Conservation (phyloP, 495 filamentous ascomycete species). For the Penicillium silybi region DNA sequence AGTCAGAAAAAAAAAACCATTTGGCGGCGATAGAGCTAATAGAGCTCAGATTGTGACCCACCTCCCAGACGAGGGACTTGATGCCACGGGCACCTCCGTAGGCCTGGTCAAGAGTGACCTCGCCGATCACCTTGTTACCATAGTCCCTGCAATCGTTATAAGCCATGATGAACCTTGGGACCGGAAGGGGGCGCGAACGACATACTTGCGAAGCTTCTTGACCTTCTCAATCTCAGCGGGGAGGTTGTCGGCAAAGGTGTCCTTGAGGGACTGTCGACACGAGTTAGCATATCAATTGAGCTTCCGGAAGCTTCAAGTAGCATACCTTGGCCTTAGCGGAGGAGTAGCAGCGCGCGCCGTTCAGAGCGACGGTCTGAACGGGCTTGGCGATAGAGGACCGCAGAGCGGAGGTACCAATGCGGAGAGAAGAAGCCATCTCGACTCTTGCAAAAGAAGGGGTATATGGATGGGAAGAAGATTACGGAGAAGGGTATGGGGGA, state of each 20-base stretch:
- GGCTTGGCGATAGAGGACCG: slow-evolving; percentile 62
- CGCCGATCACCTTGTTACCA: slow-evolving; percentile 89
- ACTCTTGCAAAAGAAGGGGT: slow-evolving; percentile 33
- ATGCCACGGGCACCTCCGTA: slow-evolving; percentile 99
- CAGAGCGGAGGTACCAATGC: slow-evolving; percentile 70
- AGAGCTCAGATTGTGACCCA: slow-evolving; percentile 28
- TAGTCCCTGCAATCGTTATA: slow-evolving; percentile 60
- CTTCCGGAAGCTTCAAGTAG: slow-evolving; percentile 3
- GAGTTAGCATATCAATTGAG: slow-evolving; percentile 23
- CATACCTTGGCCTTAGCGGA: slow-evolving; percentile 82
- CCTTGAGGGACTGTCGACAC: slow-evolving; percentile 77
- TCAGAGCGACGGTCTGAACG: slow-evolving; percentile 68
- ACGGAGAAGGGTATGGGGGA: slow-evolving; percentile 2
- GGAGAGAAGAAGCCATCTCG: slow-evolving; percentile 71
- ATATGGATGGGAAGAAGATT: slow-evolving; percentile 1
- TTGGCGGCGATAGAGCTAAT: not conserved
- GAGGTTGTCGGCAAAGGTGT: slow-evolving; percentile 93
- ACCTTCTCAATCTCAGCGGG: slow-evolving; percentile 97
- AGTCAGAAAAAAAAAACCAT: slow-evolving; percentile 6
- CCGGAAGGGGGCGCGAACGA: slow-evolving; percentile 5
- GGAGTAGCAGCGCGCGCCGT: slow-evolving; percentile 83
- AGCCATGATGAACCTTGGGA: slow-evolving; percentile 12
- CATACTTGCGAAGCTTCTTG: slow-evolving; percentile 94
- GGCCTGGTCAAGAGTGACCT: slow-evolving; percentile 98
- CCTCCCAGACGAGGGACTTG: slow-evolving; percentile 97